Conservation (phyloP, 805 yeast species). For the Cyberlindnera subsufficiens region DNA sequence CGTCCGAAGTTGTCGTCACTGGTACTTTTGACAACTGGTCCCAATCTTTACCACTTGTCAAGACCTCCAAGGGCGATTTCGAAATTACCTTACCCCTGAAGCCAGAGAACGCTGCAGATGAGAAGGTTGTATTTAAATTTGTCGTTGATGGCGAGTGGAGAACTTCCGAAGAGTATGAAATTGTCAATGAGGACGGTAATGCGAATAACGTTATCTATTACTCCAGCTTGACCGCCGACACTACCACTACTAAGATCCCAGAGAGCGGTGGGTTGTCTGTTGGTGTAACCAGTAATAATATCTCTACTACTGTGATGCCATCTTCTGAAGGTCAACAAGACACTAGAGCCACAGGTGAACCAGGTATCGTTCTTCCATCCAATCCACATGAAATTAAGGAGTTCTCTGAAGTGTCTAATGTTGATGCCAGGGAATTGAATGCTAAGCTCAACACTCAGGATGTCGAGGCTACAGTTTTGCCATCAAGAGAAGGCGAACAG, state of each 20-base stretch:
- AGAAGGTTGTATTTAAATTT: constrained; percentile 44
- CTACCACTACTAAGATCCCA: constrained; percentile 28
- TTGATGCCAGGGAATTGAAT: constrained; percentile 47
- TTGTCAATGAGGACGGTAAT: constrained; percentile 36
- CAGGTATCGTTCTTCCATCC: constrained; percentile 62
- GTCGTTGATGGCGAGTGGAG: constrained; percentile 70
- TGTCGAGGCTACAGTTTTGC: constrained; percentile 39
- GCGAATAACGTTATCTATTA: constrained; percentile 31
- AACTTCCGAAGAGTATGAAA: constrained; percentile 33
- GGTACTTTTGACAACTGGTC: constrained; percentile 71
- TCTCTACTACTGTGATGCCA: constrained; percentile 37
- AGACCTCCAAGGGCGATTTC: constrained; percentile 56
- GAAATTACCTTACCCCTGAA: constrained; percentile 52
- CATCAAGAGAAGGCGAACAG: constrained; percentile 36
- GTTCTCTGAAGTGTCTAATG: constrained; percentile 43
- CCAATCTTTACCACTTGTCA: constrained; percentile 52
- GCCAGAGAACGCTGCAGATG: constrained; percentile 24
- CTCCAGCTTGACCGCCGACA: constrained; percentile 17
- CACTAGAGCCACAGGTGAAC: constrained; percentile 46
- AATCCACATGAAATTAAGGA: constrained; percentile 54
- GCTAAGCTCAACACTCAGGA: constrained; percentile 10
- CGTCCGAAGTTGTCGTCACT: constrained; percentile 54
- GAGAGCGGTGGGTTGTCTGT: constrained; percentile 41
- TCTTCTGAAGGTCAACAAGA: constrained; percentile 32
- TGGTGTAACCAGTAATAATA: constrained; percentile 15